These are phyloP conservation scores for Inga oerstediana DNA, from an alignment of 306 rosid species.

Conservation along the genomic window DNA sequence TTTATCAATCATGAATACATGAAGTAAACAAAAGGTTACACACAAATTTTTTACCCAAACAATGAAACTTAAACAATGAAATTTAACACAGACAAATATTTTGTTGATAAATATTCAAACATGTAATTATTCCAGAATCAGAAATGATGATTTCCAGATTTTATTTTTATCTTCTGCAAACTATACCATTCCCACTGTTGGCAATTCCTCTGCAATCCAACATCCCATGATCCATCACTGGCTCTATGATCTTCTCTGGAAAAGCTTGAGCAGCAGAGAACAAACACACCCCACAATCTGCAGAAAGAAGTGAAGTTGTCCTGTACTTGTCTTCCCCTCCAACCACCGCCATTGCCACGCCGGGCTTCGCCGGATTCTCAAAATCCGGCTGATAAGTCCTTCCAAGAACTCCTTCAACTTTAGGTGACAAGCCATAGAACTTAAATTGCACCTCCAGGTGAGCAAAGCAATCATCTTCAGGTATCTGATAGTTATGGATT, in stretches of 20 bases:
- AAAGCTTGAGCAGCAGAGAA: conserved; percentile 41
- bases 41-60: conserved; percentile 1
- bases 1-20: not conserved
- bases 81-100: not conserved
- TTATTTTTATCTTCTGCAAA: conserved; percentile 63
- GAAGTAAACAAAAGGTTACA: conserved; percentile 1
- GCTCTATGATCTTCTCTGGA: conserved; percentile 20
- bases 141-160: not conserved
- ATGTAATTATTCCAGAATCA: not conserved
- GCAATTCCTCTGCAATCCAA: conserved; percentile 64
- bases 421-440: conserved; percentile 60
- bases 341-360: conserved; percentile 82
- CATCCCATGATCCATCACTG: conserved; percentile 37
- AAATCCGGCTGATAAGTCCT: conserved; percentile 86
- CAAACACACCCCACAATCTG: conserved; percentile 58
- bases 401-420: conserved; percentile 87
- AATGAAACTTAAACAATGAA: not conserved
- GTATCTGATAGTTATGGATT: conserved; percentile 74
- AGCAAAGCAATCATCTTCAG: conserved; percentile 68
- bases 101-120: not conserved
- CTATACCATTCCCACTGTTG: conserved; percentile 71
- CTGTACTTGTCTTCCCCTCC: conserved; percentile 80
- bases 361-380: conserved; percentile 66
- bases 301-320: conserved; percentile 70
- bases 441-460: conserved; percentile 88